These are phyloP conservation scores for Dichotomopilus funicola DNA, from an alignment of 2,329 filamentous ascomycete genomes.

Conservation along the genomic window DNA sequence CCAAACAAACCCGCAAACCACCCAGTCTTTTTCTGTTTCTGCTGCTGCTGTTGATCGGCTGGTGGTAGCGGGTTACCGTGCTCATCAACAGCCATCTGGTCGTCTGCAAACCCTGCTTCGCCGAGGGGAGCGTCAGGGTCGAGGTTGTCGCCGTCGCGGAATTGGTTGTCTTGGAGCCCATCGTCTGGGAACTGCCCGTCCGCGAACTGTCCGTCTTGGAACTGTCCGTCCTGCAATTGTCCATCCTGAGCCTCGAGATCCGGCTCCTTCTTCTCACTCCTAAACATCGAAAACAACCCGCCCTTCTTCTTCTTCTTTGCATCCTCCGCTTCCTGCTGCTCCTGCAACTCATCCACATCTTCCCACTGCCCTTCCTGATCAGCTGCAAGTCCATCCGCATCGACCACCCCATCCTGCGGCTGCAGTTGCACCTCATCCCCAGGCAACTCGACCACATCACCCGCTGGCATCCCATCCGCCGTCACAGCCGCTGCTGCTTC, in stretches of 20 bases:
- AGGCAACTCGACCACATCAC: background rate
- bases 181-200: background rate
- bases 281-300: background rate
- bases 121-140: too few species aligned
- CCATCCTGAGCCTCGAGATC: slow-evolving; percentile 1
- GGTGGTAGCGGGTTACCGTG: too few species aligned
- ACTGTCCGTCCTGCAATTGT: background rate
- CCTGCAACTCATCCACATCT: background rate
- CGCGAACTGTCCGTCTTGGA: background rate
- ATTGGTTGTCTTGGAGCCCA: background rate
- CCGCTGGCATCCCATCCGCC: background rate
- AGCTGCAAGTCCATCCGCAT: background rate
- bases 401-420: background rate
- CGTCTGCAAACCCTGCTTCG: too few species aligned
- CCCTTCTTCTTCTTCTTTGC: slow-evolving; percentile 1
- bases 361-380: slow-evolving; percentile 1
- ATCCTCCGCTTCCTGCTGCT: background rate
- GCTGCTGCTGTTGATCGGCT: too few species aligned
- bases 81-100: too few species aligned
- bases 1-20: too few species aligned
- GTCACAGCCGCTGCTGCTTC: background rate
- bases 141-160: background rate
- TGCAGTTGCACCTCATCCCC: background rate
- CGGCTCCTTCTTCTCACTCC: slow-evolving; percentile 1
- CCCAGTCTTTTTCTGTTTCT: too few species aligned